Conservation (phyloP, 1,139 yeast genomes). For the Saccharomyces pastorianus region DNA sequence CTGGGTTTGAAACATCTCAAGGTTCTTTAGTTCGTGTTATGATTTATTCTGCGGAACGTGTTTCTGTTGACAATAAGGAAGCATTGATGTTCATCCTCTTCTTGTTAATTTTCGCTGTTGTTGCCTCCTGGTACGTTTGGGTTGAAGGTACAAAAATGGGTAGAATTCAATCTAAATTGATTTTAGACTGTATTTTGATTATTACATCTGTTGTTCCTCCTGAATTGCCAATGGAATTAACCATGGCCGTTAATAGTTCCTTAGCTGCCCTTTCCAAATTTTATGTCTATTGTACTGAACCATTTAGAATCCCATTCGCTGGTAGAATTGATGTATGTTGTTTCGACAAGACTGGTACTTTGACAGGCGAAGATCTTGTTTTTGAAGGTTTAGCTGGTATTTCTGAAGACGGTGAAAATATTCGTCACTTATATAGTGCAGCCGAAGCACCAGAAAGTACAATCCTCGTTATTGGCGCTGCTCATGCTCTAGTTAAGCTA, state of each 20-base stretch:
- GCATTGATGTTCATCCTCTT: constrained; percentile 88
- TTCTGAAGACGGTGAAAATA: constrained; percentile 37
- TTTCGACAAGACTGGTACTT: constrained; percentile 96
- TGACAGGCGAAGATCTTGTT: constrained; percentile 92
- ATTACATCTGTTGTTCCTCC: constrained; percentile 98
- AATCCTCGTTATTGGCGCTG: constrained; percentile 76
- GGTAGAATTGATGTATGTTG: constrained; percentile 98
- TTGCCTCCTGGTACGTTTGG: constrained; percentile 98
- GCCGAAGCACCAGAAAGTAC: constrained; percentile 59
- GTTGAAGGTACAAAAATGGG: constrained; percentile 94
- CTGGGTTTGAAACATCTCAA: constrained; percentile 97
- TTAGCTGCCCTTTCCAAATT: constrained; percentile 79
- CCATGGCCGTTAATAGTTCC: constrained; percentile 94
- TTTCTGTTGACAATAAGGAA: constrained; percentile 92
- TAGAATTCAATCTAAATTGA: constrained; percentile 85
- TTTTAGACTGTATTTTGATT: constrained; percentile 90
- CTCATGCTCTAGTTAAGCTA: constrained; percentile 87
- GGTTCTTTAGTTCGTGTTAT: constrained; percentile 96
- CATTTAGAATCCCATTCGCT: constrained; percentile 94
- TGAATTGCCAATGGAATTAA: constrained; percentile 96
- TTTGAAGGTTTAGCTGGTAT: constrained; percentile 96
- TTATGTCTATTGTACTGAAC: constrained; percentile 94
- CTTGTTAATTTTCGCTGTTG: constrained; percentile 81
- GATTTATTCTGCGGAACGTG: constrained; percentile 95
- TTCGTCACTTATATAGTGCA: constrained; percentile 51